Evolutionary conservation across 2,329 filamentous ascomycete species (phyloP).

Genomic region (Stylonectria norvegica): DNA sequence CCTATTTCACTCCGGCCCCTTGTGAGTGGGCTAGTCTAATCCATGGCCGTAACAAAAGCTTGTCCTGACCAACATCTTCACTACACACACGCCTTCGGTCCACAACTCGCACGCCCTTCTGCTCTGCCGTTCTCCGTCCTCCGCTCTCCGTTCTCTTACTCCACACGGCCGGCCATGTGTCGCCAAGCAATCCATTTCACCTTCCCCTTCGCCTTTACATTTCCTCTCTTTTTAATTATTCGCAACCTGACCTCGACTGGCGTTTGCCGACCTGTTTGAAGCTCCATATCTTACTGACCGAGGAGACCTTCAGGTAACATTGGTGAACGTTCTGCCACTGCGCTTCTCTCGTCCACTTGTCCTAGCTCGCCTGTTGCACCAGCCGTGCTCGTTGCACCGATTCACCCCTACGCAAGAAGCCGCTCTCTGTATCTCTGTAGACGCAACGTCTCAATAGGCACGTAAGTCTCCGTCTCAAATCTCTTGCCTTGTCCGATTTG

Average conservation of each 20-base stretch:
- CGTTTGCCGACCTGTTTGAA: conserved; percentile 19
- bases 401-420: neutral
- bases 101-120: conserved; percentile 12
- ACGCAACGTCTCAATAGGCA: conserved; percentile 20
- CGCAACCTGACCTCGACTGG: conserved; percentile 29
- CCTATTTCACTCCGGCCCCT: conserved; percentile 21
- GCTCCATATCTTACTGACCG: conserved; percentile 7
- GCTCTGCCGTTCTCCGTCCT: conserved; percentile 25
- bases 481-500: conserved; percentile 17
- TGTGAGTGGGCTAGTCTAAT: conserved; percentile 22
- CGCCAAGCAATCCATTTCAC: conserved; percentile 33
- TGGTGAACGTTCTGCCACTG: conserved; percentile 14
- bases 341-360: conserved; percentile 4
- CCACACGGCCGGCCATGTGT: conserved; percentile 32
- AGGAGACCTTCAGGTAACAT: conserved; percentile 21
- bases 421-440: neutral
- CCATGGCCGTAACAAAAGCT: conserved; percentile 23
- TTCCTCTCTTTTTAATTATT: conserved; percentile 25
- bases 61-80: conserved; percentile 29
- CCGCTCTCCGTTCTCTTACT: conserved; percentile 26
- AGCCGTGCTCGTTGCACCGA: conserved; percentile 9
- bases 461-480: conserved; percentile 25
- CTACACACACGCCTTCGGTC: conserved; percentile 15
- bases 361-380: conserved; percentile 15
- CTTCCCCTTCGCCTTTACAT: conserved; percentile 19